These are phyloP conservation scores for Phytophthora macrochlamydospora DNA, from an alignment of 352 stramenopile genomes.

Conservation along the genomic window DNA sequence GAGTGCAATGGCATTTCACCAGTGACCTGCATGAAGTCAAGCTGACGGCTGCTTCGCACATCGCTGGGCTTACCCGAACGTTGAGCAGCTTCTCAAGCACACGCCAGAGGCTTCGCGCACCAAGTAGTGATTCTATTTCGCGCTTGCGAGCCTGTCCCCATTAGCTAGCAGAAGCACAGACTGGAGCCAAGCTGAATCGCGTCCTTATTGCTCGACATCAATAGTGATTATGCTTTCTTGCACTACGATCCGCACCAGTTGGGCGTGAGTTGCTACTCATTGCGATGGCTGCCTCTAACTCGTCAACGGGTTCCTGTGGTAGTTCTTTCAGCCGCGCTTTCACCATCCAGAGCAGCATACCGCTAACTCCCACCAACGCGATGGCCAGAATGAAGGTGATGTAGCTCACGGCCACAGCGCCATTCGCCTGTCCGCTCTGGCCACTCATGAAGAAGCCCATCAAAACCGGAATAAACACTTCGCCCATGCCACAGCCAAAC, in stretches of 20 bases:
- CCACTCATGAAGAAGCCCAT: conserved; percentile 90
- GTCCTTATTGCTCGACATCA: conserved; percentile 27
- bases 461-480: conserved; percentile 83
- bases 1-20: too few relatives aligned
- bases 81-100: too few relatives aligned
- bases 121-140: not conserved
- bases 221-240: conserved; percentile 31
- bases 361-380: conserved; percentile 67
- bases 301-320: conserved; percentile 36
- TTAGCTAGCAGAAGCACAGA: conserved; percentile 1
- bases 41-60: not conserved
- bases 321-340: conserved; percentile 63
- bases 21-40: too few relatives aligned
- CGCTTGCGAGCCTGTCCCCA: not conserved
- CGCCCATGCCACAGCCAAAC: conserved; percentile 83
- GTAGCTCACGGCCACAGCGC: conserved; percentile 74
- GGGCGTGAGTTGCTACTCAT: conserved; percentile 32
- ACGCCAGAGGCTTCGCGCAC: not conserved
- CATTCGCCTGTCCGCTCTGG: conserved; percentile 77
- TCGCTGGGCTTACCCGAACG: not conserved
- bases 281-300: conserved; percentile 37
- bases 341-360: conserved; percentile 77
- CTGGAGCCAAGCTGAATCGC: conserved; percentile 7
- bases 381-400: conserved; percentile 82
- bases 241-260: conserved; percentile 22